phyloP scores from a whole-genome alignment of 345 rosid genomes.

The Clausena lansium region DNA sequence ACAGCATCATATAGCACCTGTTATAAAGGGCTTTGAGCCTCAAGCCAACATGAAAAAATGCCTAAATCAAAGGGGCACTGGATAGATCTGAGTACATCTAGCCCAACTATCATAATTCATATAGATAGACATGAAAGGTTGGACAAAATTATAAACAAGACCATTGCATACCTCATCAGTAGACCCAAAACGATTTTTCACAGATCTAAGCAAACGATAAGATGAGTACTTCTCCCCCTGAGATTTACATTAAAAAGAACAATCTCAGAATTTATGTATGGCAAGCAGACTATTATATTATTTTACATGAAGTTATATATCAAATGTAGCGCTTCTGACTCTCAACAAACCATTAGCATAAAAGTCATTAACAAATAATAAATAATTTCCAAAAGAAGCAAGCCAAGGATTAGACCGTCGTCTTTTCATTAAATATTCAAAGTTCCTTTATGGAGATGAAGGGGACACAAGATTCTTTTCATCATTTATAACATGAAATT shows the following conservation, averaged over 20 bases:
- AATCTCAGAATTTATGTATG: neutral
- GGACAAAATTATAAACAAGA: neutral
- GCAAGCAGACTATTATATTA: neutral
- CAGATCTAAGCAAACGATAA: slow-evolving; percentile 89
- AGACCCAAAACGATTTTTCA: slow-evolving; percentile 93
- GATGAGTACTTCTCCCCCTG: slow-evolving; percentile 87
- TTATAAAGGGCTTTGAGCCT: neutral
- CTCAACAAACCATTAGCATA: neutral
- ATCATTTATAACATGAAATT: no score
- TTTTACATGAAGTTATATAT: neutral
- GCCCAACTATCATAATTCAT: neutral
- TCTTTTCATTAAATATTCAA: neutral
- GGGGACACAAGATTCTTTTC: no score
- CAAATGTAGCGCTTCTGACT: neutral
- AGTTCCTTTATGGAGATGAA: neutral
- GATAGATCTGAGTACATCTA: neutral
- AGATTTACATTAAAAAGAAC: neutral
- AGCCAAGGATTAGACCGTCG: neutral
- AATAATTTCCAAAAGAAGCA: neutral
- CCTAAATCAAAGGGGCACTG: neutral
- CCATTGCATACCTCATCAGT: slow-evolving; percentile 70
- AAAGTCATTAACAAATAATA: neutral
- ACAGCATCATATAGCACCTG: neutral
- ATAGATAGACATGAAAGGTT: neutral
- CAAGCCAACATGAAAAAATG: neutral